Evolutionary conservation across 2,329 filamentous ascomycete genomes (phyloP).

Genomic region (Cryphonectria nitschkei): DNA sequence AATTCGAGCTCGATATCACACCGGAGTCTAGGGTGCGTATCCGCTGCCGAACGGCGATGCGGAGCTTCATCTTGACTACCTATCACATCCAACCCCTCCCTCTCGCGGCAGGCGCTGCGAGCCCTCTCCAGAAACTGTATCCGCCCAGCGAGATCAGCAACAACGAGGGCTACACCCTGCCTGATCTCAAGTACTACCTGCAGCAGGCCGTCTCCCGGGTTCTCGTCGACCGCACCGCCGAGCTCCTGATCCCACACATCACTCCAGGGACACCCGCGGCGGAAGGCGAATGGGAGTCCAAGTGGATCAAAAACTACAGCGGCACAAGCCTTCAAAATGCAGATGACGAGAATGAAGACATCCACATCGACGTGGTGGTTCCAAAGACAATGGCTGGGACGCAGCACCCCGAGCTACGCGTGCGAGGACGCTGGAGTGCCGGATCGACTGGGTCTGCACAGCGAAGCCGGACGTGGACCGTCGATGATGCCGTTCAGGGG

Average conservation of each 20-base stretch:
- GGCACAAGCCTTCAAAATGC: slow-evolving; percentile 33
- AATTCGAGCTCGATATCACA: slow-evolving; percentile 51
- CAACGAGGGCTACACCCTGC: slow-evolving; percentile 49
- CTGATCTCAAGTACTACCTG: slow-evolving; percentile 51
- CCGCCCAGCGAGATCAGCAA: slow-evolving; percentile 41
- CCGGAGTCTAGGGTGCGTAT: slow-evolving; percentile 48
- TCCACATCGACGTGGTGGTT: slow-evolving; percentile 20
- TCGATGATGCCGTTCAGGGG: slow-evolving; percentile 23
- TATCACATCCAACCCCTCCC: slow-evolving; percentile 48
- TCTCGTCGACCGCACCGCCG: slow-evolving; percentile 41
- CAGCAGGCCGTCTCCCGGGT: slow-evolving; percentile 46
- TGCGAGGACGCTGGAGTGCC: slow-evolving; percentile 26
- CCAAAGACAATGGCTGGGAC: background rate
- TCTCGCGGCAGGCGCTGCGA: slow-evolving; percentile 33
- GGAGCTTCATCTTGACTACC: slow-evolving; percentile 49
- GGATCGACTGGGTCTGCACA: slow-evolving; percentile 14
- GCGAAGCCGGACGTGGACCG: slow-evolving; percentile 29
- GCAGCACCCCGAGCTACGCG: slow-evolving; percentile 25
- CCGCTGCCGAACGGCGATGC: slow-evolving; percentile 48
- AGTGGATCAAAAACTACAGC: slow-evolving; percentile 39
- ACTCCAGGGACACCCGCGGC: slow-evolving; percentile 27
- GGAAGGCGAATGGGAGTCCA: slow-evolving; percentile 11
- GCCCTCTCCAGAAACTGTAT: slow-evolving; percentile 44
- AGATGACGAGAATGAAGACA: slow-evolving; percentile 18
- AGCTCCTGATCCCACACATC: slow-evolving; percentile 33